These are phyloP conservation scores for Cladosporium sp. DNA, from an alignment of 2,329 filamentous ascomycete genomes.

Conservation along the genomic window DNA sequence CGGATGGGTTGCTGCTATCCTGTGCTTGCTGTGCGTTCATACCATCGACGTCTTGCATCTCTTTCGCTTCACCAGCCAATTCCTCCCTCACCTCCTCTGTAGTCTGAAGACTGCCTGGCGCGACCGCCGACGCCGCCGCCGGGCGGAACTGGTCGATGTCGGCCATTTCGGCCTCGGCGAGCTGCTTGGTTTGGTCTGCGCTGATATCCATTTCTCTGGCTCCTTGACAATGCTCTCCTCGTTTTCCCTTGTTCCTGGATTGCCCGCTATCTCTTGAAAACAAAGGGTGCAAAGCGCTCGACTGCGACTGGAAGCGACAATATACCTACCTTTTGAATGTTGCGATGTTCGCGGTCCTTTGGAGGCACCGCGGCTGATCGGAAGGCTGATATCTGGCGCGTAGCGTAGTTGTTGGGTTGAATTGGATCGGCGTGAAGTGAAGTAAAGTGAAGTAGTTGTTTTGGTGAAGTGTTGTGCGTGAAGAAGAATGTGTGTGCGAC, in stretches of 20 bases:
- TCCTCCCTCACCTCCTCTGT: conserved; percentile 21
- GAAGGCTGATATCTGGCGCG: background rate
- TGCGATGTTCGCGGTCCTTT: background rate
- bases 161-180: conserved; percentile 11
- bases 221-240: background rate
- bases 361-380: background rate
- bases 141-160: conserved; percentile 9
- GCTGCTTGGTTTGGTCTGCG: conserved; percentile 3
- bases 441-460: background rate
- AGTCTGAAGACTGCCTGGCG: conserved; percentile 6
- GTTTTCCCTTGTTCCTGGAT: no score
- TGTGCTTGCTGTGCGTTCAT: conserved; percentile 6
- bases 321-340: conserved; percentile 1
- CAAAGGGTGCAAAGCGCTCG: background rate
- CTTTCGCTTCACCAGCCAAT: conserved; percentile 26
- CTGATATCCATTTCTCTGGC: conserved; percentile 4
- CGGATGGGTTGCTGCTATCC: conserved; percentile 2
- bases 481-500: no score
- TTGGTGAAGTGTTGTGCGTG: background rate
- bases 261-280: background rate
- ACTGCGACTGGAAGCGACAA: background rate
- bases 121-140: background rate
- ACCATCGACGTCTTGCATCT: conserved; percentile 31
- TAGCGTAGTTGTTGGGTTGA: no score
- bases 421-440: background rate